phyloP scores from a whole-genome alignment of 352 stramenopile species.

The Phytophthora citrophthora region DNA sequence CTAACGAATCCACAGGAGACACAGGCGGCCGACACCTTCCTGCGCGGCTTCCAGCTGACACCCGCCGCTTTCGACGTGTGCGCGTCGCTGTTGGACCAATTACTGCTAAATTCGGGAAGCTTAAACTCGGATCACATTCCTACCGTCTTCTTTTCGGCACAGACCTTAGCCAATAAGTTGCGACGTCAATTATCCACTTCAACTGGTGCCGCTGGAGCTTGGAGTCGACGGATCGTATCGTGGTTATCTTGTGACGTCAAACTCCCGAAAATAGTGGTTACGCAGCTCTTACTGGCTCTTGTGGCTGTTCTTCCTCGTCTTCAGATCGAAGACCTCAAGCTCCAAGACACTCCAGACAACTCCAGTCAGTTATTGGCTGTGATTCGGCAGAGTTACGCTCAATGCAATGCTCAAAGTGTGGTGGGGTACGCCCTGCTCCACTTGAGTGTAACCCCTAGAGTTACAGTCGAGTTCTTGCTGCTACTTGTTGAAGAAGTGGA shows the following conservation, averaged over 20 bases:
- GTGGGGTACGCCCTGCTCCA: conserved; percentile 69
- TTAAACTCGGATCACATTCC: conserved; percentile 40
- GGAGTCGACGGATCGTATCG: conserved; percentile 57
- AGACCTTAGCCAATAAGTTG: conserved; percentile 86
- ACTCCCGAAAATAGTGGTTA: conserved; percentile 74
- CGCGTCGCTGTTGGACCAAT: conserved; percentile 62
- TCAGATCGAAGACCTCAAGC: conserved; percentile 43
- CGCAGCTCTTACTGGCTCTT: conserved; percentile 75
- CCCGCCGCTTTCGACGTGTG: conserved; percentile 81
- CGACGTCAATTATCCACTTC: conserved; percentile 57
- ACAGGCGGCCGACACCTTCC: conserved; percentile 71
- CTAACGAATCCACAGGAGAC: conserved; percentile 55
- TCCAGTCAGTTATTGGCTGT: conserved; percentile 16
- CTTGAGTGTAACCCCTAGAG: conserved; percentile 44
- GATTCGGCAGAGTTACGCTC: conserved; percentile 20
- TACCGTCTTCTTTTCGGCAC: conserved; percentile 78
- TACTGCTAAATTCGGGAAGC: conserved; percentile 39
- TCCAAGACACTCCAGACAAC: conserved; percentile 6
- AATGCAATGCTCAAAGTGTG: conserved; percentile 39
- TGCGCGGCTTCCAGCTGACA: conserved; percentile 83
- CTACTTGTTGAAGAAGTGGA: conserved; percentile 73
- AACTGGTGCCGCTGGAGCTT: conserved; percentile 29
- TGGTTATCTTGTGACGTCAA: conserved; percentile 55
- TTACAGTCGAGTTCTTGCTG: conserved; percentile 68
- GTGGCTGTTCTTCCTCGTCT: conserved; percentile 67